Percentiles rank a stretch among this genome's conserved stretches.
phyloP scores from a whole-genome alignment of 2,329 filamentous ascomycete species.

The Cladosporium sp. region DNA sequence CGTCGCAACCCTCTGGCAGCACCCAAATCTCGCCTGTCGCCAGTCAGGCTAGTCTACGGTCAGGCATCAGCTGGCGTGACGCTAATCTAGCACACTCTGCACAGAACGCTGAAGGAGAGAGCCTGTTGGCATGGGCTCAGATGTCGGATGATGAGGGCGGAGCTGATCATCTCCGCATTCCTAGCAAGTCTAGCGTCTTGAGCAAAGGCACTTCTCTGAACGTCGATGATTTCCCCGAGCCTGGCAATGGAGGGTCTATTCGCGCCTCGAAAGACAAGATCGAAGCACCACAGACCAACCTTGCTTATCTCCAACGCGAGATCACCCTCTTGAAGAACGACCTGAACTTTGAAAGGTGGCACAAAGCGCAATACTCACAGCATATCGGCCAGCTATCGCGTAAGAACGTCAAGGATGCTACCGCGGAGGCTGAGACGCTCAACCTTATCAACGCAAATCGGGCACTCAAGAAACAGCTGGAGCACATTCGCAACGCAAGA shows the following conservation, averaged over 20 bases:
- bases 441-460: constrained; percentile 75
- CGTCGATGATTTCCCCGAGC: constrained; percentile 25
- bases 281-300: constrained; percentile 31
- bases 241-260: constrained; percentile 11
- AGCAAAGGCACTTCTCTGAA: constrained; percentile 17
- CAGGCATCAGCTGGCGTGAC: constrained; percentile 49
- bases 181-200: constrained; percentile 15
- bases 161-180: constrained; percentile 18
- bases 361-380: constrained; percentile 77
- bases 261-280: constrained; percentile 14
- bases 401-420: constrained; percentile 70
- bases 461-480: constrained; percentile 64
- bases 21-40: constrained; percentile 27
- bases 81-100: constrained; percentile 50
- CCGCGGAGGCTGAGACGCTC: constrained; percentile 76
- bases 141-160: constrained; percentile 17
- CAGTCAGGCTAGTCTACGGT: constrained; percentile 28
- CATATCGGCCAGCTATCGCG: constrained; percentile 76
- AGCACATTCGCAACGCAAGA: constrained; percentile 31
- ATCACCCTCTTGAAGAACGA: constrained; percentile 76
- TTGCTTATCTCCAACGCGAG: constrained; percentile 63
- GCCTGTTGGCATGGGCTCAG: constrained; percentile 57
- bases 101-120: constrained; percentile 45
- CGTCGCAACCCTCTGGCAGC: constrained; percentile 12
- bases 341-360: constrained; percentile 75